Percentiles rank a stretch among this genome's conserved stretches.
These are phyloP conservation scores for Acanthamoeba triangularis DNA, from an alignment of 208 protist genomes.

Conservation along the genomic window DNA sequence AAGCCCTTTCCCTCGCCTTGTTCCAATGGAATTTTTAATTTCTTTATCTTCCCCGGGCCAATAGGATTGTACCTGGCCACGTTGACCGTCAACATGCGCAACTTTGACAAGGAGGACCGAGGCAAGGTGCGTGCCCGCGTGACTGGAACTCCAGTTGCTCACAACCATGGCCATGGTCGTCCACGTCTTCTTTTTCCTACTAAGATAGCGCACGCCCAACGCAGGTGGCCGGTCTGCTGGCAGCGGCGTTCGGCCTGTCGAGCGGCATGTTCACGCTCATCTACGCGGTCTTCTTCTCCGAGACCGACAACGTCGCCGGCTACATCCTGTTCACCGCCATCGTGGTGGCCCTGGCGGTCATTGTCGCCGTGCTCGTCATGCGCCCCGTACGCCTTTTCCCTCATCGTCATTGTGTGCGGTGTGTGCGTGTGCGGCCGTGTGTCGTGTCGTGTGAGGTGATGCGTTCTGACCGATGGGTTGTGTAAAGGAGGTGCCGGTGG, in stretches of 20 bases:
- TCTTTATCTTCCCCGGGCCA: not conserved
- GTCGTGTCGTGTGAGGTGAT: no score
- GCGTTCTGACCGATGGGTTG: not conserved
- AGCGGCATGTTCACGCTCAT: constrained; percentile 43
- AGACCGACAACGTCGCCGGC: constrained; percentile 36
- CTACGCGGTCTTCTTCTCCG: constrained; percentile 58
- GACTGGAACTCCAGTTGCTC: not conserved
- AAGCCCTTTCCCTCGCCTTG: no score
- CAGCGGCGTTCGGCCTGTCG: constrained; percentile 3
- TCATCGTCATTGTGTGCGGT: not conserved
- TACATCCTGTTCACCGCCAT: constrained; percentile 8
- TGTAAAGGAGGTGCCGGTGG: not conserved
- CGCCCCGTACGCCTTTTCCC: not conserved
- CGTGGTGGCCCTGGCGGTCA: constrained; percentile 1
- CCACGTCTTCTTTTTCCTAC: no score
- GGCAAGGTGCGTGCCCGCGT: not conserved
- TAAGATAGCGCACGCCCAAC: not conserved
- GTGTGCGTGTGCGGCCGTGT: not conserved
- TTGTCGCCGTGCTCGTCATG: constrained; percentile 52
- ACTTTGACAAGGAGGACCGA: constrained; percentile 52
- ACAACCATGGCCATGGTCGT: no score
- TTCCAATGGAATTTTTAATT: not conserved
- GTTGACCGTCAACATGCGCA: constrained; percentile 44
- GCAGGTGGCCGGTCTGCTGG: constrained; percentile 19
- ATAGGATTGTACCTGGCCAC: constrained; percentile 47